A percentile compares a stretch with the other conserved stretches of the same genome.
These are phyloP conservation scores for Sphaerulina vaccinii DNA, from an alignment of 2,329 filamentous ascomycete species.

Conservation along the genomic window DNA sequence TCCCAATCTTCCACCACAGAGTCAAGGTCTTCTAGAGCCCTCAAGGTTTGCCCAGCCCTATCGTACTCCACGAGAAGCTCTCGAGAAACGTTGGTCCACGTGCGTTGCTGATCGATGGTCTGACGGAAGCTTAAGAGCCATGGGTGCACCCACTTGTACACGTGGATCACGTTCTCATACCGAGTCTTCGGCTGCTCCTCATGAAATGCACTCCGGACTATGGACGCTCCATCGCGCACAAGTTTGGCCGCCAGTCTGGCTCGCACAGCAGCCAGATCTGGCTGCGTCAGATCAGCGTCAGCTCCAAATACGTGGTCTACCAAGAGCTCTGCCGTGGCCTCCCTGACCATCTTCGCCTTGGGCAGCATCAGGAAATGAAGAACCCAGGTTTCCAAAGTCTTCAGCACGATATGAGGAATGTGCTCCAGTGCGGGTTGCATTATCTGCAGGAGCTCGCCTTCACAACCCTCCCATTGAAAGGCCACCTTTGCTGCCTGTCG, in stretches of 20 bases:
- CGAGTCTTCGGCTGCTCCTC: constrained; percentile 6
- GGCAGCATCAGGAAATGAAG: constrained; percentile 12
- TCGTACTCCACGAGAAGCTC: constrained; percentile 13
- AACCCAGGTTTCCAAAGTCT: constrained; percentile 16
- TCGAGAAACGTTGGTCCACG: not conserved
- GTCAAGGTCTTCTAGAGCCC: not conserved
- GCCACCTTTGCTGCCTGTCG: constrained; percentile 13
- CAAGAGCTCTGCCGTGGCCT: constrained; percentile 10
- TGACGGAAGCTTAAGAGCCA: constrained; percentile 10
- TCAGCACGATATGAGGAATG: constrained; percentile 13
- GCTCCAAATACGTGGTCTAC: constrained; percentile 9
- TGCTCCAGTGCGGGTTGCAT: constrained; percentile 15
- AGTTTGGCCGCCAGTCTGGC: constrained; percentile 9
- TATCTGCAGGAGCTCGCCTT: constrained; percentile 20
- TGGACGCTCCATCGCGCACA: constrained; percentile 7
- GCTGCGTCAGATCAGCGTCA: constrained; percentile 9
- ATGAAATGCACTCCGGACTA: constrained; percentile 4
- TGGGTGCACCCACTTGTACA: constrained; percentile 5
- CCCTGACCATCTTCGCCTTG: constrained; percentile 11
- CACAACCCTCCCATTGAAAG: constrained; percentile 19
- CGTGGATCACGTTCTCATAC: constrained; percentile 12
- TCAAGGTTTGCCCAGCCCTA: constrained; percentile 3
- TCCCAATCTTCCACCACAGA: constrained; percentile 5
- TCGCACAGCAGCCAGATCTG: not conserved
- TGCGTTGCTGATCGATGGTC: not conserved